Percentiles rank a stretch among this genome's conserved stretches.
Evolutionary conservation across 116 monocot species (phyloP).

Genomic region (Trichopus zeylanicus): DNA sequence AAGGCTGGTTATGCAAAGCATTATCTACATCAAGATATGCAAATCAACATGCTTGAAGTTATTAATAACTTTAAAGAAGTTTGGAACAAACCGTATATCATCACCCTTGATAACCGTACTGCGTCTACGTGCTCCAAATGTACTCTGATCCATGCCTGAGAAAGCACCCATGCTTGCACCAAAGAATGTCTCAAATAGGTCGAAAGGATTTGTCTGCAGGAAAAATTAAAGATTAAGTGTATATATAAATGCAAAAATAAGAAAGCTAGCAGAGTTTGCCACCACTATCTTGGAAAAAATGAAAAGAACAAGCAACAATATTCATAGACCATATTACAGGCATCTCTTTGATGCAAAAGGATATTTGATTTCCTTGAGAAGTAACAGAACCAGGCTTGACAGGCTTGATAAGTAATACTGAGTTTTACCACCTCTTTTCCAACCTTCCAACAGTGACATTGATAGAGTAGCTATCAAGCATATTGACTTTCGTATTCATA

Average conservation of each 20-base stretch:
- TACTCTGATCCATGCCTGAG: conserved; percentile 71
- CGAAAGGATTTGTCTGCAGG: conserved; percentile 88
- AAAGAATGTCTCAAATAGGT: conserved; percentile 95
- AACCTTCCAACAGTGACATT: not conserved
- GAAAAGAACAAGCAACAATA: too few relatives aligned
- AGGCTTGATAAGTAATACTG: not conserved
- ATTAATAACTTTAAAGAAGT: too few relatives aligned
- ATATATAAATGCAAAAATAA: not conserved
- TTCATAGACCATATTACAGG: too few relatives aligned
- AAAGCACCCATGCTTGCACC: conserved; percentile 84
- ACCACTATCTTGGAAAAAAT: not conserved
- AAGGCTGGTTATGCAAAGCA: too few relatives aligned
- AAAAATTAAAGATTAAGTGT: not conserved
- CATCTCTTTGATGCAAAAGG: too few relatives aligned
- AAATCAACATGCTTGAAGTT: too few relatives aligned
- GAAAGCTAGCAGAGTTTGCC: not conserved
- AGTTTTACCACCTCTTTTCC: not conserved
- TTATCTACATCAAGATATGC: too few relatives aligned
- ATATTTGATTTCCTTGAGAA: too few relatives aligned
- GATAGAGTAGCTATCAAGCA: not conserved
- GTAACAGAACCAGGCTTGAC: not conserved
- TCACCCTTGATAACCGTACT: conserved; percentile 69
- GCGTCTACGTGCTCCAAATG: conserved; percentile 59
- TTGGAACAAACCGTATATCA: conserved; percentile 70
- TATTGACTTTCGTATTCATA: not conserved